Conservation (phyloP, 2,329 filamentous ascomycete species). For the Colletotrichum siamense region DNA sequence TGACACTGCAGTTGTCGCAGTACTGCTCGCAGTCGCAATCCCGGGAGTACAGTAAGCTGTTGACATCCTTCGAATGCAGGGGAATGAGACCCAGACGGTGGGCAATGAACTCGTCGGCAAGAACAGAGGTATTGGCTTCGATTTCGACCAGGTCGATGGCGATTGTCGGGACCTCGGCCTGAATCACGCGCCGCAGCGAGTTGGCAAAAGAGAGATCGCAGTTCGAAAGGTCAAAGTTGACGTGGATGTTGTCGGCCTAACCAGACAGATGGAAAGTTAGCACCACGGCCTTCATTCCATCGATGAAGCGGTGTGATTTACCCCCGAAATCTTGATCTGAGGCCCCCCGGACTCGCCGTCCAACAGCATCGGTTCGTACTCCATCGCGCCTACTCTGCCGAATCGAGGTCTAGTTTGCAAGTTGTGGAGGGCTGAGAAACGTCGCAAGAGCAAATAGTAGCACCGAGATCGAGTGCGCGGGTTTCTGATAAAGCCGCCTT, state of each 20-base stretch:
- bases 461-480: neutral
- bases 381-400: conserved; percentile 42
- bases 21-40: conserved; percentile 97
- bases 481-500: neutral
- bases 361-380: conserved; percentile 66
- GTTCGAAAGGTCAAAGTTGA: conserved; percentile 90
- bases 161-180: conserved; percentile 92
- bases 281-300: neutral
- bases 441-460: neutral
- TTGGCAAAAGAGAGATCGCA: conserved; percentile 94
- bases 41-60: conserved; percentile 83
- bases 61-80: conserved; percentile 82
- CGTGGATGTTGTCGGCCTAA: conserved; percentile 79
- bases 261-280: conserved; percentile 17
- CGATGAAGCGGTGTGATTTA: conserved; percentile 31
- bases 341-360: conserved; percentile 63
- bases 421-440: neutral
- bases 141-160: conserved; percentile 96
- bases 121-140: conserved; percentile 90
- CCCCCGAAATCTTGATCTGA: conserved; percentile 65
- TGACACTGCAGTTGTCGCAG: conserved; percentile 90
- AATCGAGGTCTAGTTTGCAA: neutral
- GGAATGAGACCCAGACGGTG: conserved; percentile 92
- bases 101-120: conserved; percentile 94
- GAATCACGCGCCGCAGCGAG: conserved; percentile 86